Evolutionary conservation across 1,284 basidiomycete species (phyloP).

Genomic region (Lentinula novae-zelandiae): DNA sequence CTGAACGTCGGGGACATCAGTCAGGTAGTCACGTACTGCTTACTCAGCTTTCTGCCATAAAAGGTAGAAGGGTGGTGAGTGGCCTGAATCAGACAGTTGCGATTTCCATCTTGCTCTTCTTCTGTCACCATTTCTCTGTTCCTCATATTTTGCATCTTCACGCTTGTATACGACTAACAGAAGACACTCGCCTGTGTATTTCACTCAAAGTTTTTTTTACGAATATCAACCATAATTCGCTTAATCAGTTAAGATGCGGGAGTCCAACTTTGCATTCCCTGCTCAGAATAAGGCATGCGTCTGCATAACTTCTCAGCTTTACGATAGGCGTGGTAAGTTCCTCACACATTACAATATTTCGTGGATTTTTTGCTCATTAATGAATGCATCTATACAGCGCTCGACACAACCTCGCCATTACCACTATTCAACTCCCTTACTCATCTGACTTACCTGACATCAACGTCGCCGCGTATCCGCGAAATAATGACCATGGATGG

Average conservation of each 20-base stretch:
- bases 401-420: constrained; percentile 89
- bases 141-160: background rate
- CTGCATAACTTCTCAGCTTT: constrained; percentile 91
- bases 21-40: background rate
- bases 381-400: constrained; percentile 51
- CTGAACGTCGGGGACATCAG: background rate
- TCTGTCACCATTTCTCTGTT: background rate
- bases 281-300: constrained; percentile 94
- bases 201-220: background rate
- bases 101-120: constrained; percentile 7
- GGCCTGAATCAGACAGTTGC: background rate
- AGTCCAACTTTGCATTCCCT: constrained; percentile 96
- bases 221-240: background rate
- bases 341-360: constrained; percentile 9
- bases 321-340: constrained; percentile 88
- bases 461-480: constrained; percentile 94
- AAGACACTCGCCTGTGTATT: background rate
- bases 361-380: constrained; percentile 14
- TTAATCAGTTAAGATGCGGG: constrained; percentile 66
- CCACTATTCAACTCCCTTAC: constrained; percentile 97
- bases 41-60: constrained; percentile 3
- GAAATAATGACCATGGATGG: constrained; percentile 99
- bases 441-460: constrained; percentile 95
- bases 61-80: background rate
- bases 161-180: background rate